These are phyloP conservation scores for Aureobasidium mangrovei DNA, from an alignment of 2,329 filamentous ascomycete genomes.

Conservation along the genomic window DNA sequence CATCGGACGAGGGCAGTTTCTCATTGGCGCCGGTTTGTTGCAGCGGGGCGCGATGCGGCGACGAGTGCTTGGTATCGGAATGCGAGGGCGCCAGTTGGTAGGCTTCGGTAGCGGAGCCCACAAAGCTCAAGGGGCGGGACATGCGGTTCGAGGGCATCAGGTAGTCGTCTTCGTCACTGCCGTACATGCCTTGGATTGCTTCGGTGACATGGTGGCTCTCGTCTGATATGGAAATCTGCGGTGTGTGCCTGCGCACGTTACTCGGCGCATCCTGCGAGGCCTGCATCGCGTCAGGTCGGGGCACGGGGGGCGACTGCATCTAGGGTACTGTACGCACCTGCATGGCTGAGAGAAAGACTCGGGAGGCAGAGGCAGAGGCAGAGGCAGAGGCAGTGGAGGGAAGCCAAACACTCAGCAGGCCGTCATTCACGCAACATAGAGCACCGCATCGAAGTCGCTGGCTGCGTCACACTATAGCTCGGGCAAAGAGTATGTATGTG, in stretches of 20 bases:
- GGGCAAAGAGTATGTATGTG: background rate
- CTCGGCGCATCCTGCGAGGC: slow-evolving; percentile 32
- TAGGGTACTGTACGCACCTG: slow-evolving; percentile 11
- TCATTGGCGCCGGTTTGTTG: slow-evolving; percentile 31
- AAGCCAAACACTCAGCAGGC: slow-evolving; percentile 9
- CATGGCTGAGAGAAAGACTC: slow-evolving; percentile 10
- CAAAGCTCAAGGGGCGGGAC: slow-evolving; percentile 66
- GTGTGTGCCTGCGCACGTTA: slow-evolving; percentile 43
- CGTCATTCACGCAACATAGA: slow-evolving; percentile 10
- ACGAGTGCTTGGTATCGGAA: slow-evolving; percentile 19
- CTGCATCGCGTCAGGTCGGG: slow-evolving; percentile 1
- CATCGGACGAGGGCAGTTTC: slow-evolving; percentile 17
- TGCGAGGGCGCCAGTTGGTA: slow-evolving; percentile 26
- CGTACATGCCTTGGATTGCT: slow-evolving; percentile 85
- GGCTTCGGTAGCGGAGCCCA: slow-evolving; percentile 48
- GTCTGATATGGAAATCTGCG: slow-evolving; percentile 67
- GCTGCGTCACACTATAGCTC: background rate
- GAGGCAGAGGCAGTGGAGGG: slow-evolving; percentile 1
- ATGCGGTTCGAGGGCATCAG: slow-evolving; percentile 36
- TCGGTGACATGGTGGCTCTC: slow-evolving; percentile 91
- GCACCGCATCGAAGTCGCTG: background rate
- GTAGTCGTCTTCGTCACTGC: slow-evolving; percentile 42
- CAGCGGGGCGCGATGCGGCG: slow-evolving; percentile 20
- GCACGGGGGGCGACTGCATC: background rate
- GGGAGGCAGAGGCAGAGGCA: background rate